phyloP scores from a whole-genome alignment of 1,284 basidiomycete genomes.

The Neotropicomus parvogracilis region DNA sequence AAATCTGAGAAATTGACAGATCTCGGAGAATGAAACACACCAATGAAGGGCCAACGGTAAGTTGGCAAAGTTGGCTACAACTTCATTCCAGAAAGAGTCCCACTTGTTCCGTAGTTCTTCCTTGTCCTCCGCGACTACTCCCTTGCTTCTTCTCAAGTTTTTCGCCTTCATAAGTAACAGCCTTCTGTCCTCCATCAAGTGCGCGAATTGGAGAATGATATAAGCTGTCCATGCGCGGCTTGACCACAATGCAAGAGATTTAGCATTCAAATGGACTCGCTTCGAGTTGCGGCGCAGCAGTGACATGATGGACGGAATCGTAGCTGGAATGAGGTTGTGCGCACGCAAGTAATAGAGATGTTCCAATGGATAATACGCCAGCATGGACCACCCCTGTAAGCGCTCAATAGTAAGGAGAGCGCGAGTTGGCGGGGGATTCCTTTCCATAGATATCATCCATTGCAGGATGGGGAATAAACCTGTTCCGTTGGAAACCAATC shows the following conservation, averaged over 20 bases:
- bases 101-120: constrained; percentile 57
- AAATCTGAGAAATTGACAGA: constrained; percentile 4
- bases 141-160: constrained; percentile 56
- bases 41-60: constrained; percentile 82
- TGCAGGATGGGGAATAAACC: constrained; percentile 73
- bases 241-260: constrained; percentile 60
- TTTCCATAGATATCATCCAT: constrained; percentile 73
- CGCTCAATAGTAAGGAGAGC: constrained; percentile 72
- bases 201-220: constrained; percentile 67
- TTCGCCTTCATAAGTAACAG: constrained; percentile 53
- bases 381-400: constrained; percentile 81
- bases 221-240: constrained; percentile 76
- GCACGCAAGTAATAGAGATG: constrained; percentile 69
- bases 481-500: constrained; percentile 27
- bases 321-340: constrained; percentile 59
- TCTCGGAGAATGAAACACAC: constrained; percentile 41
- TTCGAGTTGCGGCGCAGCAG: constrained; percentile 41
- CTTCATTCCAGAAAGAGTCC: constrained; percentile 69
- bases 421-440: constrained; percentile 62
- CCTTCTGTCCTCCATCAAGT: constrained; percentile 64
- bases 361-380: constrained; percentile 78
- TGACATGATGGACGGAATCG: constrained; percentile 43
- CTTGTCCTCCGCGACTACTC: constrained; percentile 47
- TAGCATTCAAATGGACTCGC: constrained; percentile 44
- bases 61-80: constrained; percentile 72